Evolutionary conservation across 106 monocot species (phyloP).

Genomic region (Agapanthus africanus): DNA sequence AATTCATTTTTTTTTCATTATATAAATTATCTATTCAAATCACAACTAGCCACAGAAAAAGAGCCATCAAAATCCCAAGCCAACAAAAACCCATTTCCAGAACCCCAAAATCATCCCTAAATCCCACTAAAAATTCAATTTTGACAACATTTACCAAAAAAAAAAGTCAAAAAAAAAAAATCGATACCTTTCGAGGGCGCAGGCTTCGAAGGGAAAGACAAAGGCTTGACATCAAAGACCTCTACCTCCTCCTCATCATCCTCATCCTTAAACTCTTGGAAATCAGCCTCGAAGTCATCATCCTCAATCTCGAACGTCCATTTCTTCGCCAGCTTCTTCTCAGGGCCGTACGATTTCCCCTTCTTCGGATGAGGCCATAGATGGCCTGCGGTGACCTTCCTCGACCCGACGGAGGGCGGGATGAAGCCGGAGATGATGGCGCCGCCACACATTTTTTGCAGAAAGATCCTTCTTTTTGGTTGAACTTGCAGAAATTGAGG

Average conservation of each 20-base stretch:
- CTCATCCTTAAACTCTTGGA: slow-evolving; percentile 17
- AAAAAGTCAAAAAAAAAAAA: slow-evolving; percentile 1
- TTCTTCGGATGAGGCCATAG: slow-evolving; percentile 36
- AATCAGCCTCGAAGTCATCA: slow-evolving; percentile 34
- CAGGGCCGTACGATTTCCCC: slow-evolving; percentile 1
- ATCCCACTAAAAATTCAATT: not conserved
- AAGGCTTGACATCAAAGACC: slow-evolving; percentile 24
- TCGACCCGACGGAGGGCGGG: slow-evolving; percentile 3
- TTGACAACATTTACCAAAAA: not conserved
- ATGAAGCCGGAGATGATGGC: slow-evolving; percentile 21
- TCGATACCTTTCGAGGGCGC: not conserved
- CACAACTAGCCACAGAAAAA: not conserved
- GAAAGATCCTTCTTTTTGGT: slow-evolving; percentile 2
- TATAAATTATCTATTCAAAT: too few relatives aligned
- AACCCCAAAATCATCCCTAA: not conserved
- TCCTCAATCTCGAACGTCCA: slow-evolving; percentile 10
- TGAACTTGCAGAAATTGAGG: not conserved
- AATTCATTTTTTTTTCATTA: not conserved
- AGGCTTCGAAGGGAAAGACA: slow-evolving; percentile 4
- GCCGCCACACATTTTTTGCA: slow-evolving; percentile 23
- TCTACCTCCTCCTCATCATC: slow-evolving; percentile 10
- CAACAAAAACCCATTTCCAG: not conserved
- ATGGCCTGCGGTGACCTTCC: slow-evolving; percentile 25
- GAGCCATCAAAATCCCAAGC: not conserved
- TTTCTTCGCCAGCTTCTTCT: slow-evolving; percentile 9